A percentile compares a stretch with the other conserved stretches of the same genome.
Conservation (phyloP, 2,329 filamentous ascomycete genomes). For the Fusarium nodosum region DNA sequence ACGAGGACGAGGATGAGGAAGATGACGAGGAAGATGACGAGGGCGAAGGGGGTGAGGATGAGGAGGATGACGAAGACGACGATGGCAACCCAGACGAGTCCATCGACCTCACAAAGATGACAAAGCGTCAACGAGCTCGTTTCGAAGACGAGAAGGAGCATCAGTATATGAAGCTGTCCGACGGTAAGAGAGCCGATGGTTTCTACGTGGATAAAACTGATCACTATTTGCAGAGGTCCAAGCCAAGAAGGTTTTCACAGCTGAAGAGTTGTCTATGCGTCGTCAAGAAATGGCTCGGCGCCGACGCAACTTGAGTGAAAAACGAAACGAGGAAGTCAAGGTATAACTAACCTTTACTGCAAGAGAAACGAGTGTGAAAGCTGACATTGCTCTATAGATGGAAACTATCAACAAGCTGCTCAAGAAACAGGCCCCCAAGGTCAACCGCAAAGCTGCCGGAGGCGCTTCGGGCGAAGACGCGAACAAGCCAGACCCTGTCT, state of each 20-base stretch:
- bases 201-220: conserved; percentile 22
- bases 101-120: conserved; percentile 71
- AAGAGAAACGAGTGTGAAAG: conserved; percentile 18
- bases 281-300: conserved; percentile 73
- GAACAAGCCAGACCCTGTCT: conserved; percentile 69
- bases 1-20: conserved; percentile 59
- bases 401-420: conserved; percentile 92
- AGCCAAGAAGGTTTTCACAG: conserved; percentile 73
- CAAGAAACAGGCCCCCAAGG: conserved; percentile 86
- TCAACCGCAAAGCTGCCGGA: conserved; percentile 66
- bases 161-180: conserved; percentile 71
- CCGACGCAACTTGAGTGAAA: conserved; percentile 73
- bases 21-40: conserved; percentile 60
- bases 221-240: conserved; percentile 66
- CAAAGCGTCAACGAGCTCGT: conserved; percentile 70
- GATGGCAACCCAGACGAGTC: conserved; percentile 64
- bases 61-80: conserved; percentile 61
- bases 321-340: conserved; percentile 75
- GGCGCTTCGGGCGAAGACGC: conserved; percentile 60
- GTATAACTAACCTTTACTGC: conserved; percentile 51
- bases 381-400: conserved; percentile 67
- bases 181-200: conserved; percentile 60
- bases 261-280: conserved; percentile 73
- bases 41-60: conserved; percentile 57
- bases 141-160: conserved; percentile 67